Evolutionary conservation across 768 basidiomycete species (phyloP), one percentile per base, ranked within the genome.

Genomic region (Obba rivulosa): DNA sequence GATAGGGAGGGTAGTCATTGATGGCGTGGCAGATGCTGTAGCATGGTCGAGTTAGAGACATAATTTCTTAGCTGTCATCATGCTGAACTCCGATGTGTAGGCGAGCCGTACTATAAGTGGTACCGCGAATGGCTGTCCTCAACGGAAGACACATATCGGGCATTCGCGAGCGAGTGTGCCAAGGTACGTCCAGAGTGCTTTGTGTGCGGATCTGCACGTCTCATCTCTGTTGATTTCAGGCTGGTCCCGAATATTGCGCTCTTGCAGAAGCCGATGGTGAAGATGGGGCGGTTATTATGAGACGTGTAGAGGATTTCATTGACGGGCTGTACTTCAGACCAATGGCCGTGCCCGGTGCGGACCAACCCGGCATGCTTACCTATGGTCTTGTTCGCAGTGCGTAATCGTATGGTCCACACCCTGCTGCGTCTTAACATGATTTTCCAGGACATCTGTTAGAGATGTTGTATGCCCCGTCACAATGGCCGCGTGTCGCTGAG

Each of bases 21-120:
- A 67, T 42, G 66, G 65, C 16, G 57, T 66, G 4, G 61, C 64
- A 11, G 61, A 65, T 42, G 65, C 65, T 4, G 50, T 54, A 2
- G 22, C 52, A 2, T 67, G 66, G 66, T 41, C 58, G 1, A 57
- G 57, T 58, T 41, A 43, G 55, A 50, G 17, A 17, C 10, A 35
- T 53, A 42, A 37, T 47, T 44, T 34, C 50, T 13, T 41, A 41
- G 37, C 34, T n/a, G 34, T 13, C 20, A n/a, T 10, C 22, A 45
- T 17, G 45, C 34, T 16, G 9, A 2, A 10, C 13, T 5, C 3
- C 34, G n/a, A n/a, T n/a, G 4, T 10, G 16, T 23, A 60, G 56
- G 41, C 25, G 51, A 51, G 7, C 56, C 57, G 3, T 57, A 46
- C n/a, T 56, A 53, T 36, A 45, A 54, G 22, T 51, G 51, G 54